Conservation (phyloP, 805 yeast species). For the Wickerhamomyces chaumierensis region DNA sequence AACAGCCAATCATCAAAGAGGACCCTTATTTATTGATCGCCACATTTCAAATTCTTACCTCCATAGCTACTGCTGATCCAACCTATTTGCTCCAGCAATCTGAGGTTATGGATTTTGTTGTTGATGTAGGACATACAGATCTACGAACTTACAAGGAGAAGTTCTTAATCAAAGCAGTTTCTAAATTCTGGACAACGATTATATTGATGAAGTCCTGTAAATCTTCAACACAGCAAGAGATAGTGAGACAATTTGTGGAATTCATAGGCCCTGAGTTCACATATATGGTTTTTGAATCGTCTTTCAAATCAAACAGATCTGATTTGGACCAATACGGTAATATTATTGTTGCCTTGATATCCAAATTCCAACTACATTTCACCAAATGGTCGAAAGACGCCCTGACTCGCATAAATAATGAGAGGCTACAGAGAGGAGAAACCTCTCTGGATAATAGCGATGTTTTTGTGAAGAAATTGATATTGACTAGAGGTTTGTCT, state of each 20-base stretch:
- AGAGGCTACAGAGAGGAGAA: conserved; percentile 15
- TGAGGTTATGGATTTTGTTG: conserved; percentile 16
- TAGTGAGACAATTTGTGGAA: conserved; percentile 24
- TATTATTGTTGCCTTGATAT: conserved; percentile 35
- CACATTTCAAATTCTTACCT: conserved; percentile 37
- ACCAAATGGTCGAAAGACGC: conserved; percentile 35
- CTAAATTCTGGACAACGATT: conserved; percentile 42
- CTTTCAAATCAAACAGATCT: conserved; percentile 44
- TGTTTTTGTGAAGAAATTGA: conserved; percentile 39
- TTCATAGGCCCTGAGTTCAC: conserved; percentile 21
- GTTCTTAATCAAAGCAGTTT: conserved; percentile 35
- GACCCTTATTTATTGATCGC: conserved; percentile 55
- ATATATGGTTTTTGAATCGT: conserved; percentile 22
- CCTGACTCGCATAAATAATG: conserved; percentile 19
- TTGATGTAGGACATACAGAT: conserved; percentile 17
- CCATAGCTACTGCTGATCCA: conserved; percentile 39
- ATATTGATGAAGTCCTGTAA: conserved; percentile 28
- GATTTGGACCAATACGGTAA: conserved; percentile 48
- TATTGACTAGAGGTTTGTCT: conserved; percentile 50
- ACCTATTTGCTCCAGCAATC: conserved; percentile 29
- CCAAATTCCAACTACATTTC: conserved; percentile 36
- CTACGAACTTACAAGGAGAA: conserved; percentile 32
- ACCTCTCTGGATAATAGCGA: conserved; percentile 24
- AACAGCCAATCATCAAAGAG: conserved; percentile 19
- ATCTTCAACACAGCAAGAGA: conserved; percentile 27